Base-by-base conservation (phyloP, 768 basidiomycete species). In the Panaeolus cyanescens region DNA sequence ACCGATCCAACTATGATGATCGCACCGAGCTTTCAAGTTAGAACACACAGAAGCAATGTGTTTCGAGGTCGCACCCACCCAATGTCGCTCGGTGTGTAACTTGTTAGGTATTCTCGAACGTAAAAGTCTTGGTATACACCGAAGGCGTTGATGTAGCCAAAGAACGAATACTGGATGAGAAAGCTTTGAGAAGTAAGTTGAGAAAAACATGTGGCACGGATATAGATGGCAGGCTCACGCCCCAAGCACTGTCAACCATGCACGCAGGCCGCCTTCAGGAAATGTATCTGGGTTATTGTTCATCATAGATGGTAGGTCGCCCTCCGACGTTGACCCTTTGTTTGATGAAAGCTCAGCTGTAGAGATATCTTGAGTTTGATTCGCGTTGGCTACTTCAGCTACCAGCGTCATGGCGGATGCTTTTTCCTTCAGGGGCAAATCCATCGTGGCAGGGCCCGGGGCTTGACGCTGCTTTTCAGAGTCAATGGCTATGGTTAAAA, bases 1-100 rank as follows among this genome's bases (percentile, higher is more conserved):
- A 6, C 85, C 86, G 37, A 87, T 80, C 79, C 79, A 80, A 30
- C 79, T 80, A 33, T 28, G 56, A 19, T 19, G 12, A 22, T 32
- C 1, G 50, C 5, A 56, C 13, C 12, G 32, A 15, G 19, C 34
- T 15, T 45, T 42, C 5, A 15, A 31, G 22, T 20, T 1, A 45
- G 54, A 17, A 33, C 22, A 25, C 32, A 17, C 19, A 25, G 37
- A 42, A 55, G 32, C n/a, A 4, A 65, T 3, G 15, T 4, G 15
- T n/a, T 28, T 4, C 22, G 25, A 50, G 4, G 25, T 25, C 9
- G 6, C 15, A 42, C 56, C 6, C 58, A 71, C 70, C 71, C 68
- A 28, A 72, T 71, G 36, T 67, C 67, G 45, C 69, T 70, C 8
- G 71, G 64, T 3, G 66, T 64, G 55, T 59, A 67, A 0, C 62